These are phyloP conservation scores for Penicillium desertorum DNA, from an alignment of 495 filamentous ascomycete genomes.

Conservation along the genomic window DNA sequence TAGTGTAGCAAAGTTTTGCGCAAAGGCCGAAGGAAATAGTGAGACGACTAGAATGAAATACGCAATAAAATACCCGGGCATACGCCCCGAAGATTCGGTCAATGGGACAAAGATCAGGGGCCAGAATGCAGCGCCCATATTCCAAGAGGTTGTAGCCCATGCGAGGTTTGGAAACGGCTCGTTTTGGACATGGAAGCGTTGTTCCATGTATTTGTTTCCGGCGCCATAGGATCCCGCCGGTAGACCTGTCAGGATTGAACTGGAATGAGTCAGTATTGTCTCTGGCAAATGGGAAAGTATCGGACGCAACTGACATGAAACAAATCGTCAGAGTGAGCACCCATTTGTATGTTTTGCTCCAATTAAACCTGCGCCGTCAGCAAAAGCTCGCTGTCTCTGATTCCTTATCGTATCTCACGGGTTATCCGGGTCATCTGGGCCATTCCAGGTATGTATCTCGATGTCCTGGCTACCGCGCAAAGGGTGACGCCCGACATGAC, in stretches of 20 bases:
- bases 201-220: constrained; percentile 40
- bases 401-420: constrained; percentile 10
- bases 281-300: neutral
- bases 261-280: constrained; percentile 6
- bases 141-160: constrained; percentile 54
- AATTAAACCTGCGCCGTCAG: constrained; percentile 6
- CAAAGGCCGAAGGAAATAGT: constrained; percentile 53
- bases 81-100: constrained; percentile 52
- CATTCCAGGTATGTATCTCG: constrained; percentile 32
- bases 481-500: constrained; percentile 24
- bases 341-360: constrained; percentile 35
- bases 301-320: constrained; percentile 32
- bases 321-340: constrained; percentile 42
- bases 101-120: constrained; percentile 53
- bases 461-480: constrained; percentile 21
- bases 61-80: constrained; percentile 48
- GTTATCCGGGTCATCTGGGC: constrained; percentile 30
- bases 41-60: constrained; percentile 50
- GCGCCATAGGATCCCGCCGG: constrained; percentile 44
- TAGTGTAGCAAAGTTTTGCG: constrained; percentile 52
- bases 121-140: constrained; percentile 53
- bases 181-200: constrained; percentile 44
- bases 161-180: constrained; percentile 43
- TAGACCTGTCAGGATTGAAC: constrained; percentile 44
- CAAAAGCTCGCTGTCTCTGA: neutral